These are phyloP conservation scores for Rhizopus stolonifer DNA, from an alignment of 371 early-diverging fungal genomes.

Conservation along the genomic window DNA sequence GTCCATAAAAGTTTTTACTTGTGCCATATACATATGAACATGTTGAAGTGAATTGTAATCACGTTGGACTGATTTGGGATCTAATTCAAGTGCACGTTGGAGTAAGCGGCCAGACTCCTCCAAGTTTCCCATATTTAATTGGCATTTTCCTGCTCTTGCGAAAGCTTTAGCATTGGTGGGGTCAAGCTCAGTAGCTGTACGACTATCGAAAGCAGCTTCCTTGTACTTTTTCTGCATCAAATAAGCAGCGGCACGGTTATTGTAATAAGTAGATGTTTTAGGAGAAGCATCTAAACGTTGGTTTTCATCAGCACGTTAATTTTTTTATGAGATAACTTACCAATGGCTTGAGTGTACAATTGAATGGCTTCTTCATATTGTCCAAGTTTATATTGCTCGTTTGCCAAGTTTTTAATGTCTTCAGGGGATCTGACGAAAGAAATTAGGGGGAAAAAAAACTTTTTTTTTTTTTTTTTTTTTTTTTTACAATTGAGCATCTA, in stretches of 20 bases:
- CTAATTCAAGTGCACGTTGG: conserved; percentile 40
- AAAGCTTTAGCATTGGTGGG: conserved; percentile 68
- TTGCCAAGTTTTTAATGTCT: conserved; percentile 60
- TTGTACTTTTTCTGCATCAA: conserved; percentile 70
- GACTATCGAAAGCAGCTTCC: conserved; percentile 73
- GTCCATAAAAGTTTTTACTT: conserved; percentile 52
- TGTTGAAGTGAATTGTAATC: conserved; percentile 51
- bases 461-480: too few relatives aligned
- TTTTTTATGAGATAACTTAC: conserved; percentile 28
- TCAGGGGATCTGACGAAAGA: conserved; percentile 55
- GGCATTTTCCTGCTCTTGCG: conserved; percentile 73
- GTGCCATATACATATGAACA: conserved; percentile 58
- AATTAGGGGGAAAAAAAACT: too few relatives aligned
- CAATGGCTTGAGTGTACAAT: conserved; percentile 65
- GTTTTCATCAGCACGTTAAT: not conserved
- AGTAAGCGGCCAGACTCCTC: conserved; percentile 54
- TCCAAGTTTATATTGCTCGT: conserved; percentile 59
- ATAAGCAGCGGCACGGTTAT: conserved; percentile 81
- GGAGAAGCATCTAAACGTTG: conserved; percentile 67
- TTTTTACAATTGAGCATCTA: too few relatives aligned
- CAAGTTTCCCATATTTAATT: conserved; percentile 63
- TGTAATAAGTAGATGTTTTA: conserved; percentile 67
- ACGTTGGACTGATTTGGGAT: conserved; percentile 46
- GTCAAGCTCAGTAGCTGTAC: conserved; percentile 61
- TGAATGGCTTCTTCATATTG: conserved; percentile 60